These are phyloP conservation scores for Erodium texanum DNA, from an alignment of 441 rosid genomes.

Conservation along the genomic window DNA sequence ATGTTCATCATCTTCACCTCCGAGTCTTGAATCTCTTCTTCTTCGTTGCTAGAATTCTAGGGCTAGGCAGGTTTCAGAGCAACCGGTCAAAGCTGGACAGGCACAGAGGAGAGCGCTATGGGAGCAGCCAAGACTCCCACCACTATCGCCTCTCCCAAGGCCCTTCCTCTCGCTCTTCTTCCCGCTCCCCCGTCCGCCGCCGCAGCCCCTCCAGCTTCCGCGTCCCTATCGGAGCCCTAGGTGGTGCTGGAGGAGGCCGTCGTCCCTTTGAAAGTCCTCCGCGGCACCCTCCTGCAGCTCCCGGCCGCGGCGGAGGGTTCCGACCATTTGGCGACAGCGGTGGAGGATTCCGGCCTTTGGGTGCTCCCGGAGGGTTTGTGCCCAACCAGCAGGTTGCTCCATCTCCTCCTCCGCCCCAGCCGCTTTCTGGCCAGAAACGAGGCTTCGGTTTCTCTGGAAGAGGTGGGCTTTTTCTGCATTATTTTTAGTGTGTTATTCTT, in stretches of 20 bases:
- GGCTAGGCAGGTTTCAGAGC: conserved; percentile 22
- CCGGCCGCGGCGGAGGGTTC: no score
- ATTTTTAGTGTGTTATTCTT: no score
- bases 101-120: conserved; percentile 64
- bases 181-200: conserved; percentile 31
- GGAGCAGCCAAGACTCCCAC: conserved; percentile 26
- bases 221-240: conserved; percentile 22
- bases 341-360: no score
- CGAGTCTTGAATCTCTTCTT: not conserved
- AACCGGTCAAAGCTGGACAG: conserved; percentile 57
- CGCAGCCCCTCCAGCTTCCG: conserved; percentile 55
- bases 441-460: conserved; percentile 44
- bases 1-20: no score
- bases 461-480: conserved; percentile 20
- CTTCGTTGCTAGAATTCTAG: conserved; percentile 6
- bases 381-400: conserved; percentile 10
- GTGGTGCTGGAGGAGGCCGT: not conserved
- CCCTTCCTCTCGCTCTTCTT: no score
- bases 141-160: no score
- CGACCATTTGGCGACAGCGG: no score
- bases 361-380: no score
- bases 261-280: conserved; percentile 11
- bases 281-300: no score
- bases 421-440: conserved; percentile 68
- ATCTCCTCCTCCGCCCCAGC: conserved; percentile 24